Percentiles rank a stretch among this genome's conserved stretches.
phyloP scores from a whole-genome alignment of 805 yeast species.

The Vanderwaltozyma verrucispora region DNA sequence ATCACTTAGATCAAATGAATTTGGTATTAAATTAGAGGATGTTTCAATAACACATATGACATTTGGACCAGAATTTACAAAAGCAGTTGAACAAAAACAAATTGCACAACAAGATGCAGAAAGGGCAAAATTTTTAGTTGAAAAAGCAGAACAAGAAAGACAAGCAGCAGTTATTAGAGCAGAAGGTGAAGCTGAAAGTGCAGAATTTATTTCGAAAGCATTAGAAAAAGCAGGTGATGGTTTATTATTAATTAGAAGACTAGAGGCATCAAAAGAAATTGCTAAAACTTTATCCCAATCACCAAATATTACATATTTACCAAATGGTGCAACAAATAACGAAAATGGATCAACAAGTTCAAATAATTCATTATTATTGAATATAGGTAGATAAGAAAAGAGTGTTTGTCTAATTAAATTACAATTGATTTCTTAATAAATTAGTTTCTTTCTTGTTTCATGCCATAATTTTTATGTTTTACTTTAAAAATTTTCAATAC shows the following conservation, averaged over 20 bases:
- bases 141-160: slow-evolving; percentile 94
- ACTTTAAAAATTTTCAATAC: no score
- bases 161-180: slow-evolving; percentile 93
- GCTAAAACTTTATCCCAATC: slow-evolving; percentile 79
- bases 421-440: no score
- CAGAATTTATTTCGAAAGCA: slow-evolving; percentile 89
- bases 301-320: slow-evolving; percentile 82
- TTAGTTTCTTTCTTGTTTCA: no score
- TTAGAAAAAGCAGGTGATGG: slow-evolving; percentile 94
- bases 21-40: slow-evolving; percentile 86
- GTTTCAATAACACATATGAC: slow-evolving; percentile 97
- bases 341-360: slow-evolving; percentile 28
- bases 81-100: slow-evolving; percentile 97
- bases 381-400: slow-evolving; percentile 48
- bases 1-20: slow-evolving; percentile 72
- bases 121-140: slow-evolving; percentile 86
- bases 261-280: slow-evolving; percentile 94
- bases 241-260: slow-evolving; percentile 80
- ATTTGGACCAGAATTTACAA: slow-evolving; percentile 92
- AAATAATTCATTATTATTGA: slow-evolving; percentile 50
- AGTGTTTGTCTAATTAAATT: neutral
- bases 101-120: slow-evolving; percentile 99
- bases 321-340: slow-evolving; percentile 37
- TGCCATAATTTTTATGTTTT: no score
- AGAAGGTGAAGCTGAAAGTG: slow-evolving; percentile 99